A percentile compares a stretch with the other conserved stretches of the same genome.
phyloP scores from a whole-genome alignment of 2,329 filamentous ascomycete genomes.

The Scolecobasidium constrictum region DNA sequence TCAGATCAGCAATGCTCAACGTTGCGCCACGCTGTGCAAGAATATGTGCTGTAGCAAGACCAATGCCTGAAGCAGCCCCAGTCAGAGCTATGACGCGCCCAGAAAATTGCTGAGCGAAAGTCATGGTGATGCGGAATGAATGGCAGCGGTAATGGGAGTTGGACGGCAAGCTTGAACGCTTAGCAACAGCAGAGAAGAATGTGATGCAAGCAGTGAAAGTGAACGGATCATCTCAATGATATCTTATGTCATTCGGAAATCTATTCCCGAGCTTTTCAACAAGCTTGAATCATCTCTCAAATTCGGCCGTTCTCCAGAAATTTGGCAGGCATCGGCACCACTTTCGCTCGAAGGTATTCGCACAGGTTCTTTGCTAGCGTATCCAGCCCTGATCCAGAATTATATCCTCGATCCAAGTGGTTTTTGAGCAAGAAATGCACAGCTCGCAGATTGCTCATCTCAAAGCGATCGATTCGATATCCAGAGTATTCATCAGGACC shows the following conservation, averaged over 20 bases:
- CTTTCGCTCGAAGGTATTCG: conserved; percentile 7
- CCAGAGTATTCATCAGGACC: conserved; percentile 13
- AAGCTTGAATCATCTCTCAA: neutral
- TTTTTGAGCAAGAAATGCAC: conserved; percentile 9
- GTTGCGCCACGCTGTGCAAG: conserved; percentile 5
- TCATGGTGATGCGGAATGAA: neutral
- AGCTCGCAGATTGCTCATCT: conserved; percentile 5
- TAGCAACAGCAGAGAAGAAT: neutral
- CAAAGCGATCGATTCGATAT: conserved; percentile 13
- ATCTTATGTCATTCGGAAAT: too few species aligned
- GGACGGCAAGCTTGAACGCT: too few species aligned
- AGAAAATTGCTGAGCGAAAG: neutral
- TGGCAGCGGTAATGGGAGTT: neutral
- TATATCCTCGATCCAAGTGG: conserved; percentile 9
- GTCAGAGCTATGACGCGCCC: conserved; percentile 9
- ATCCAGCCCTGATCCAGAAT: conserved; percentile 6
- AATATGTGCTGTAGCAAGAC: conserved; percentile 7
- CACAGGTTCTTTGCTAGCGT: conserved; percentile 8
- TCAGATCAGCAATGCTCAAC: conserved; percentile 6
- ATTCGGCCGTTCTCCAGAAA: conserved; percentile 8
- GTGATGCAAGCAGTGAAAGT: neutral
- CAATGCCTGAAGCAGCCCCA: conserved; percentile 9
- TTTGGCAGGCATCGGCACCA: conserved; percentile 2
- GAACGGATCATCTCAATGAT: too few species aligned
- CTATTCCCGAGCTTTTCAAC: conserved; percentile 1